These are phyloP conservation scores for Mycosphaerella sp. DNA, from an alignment of 2,329 filamentous ascomycete genomes.

Conservation along the genomic window DNA sequence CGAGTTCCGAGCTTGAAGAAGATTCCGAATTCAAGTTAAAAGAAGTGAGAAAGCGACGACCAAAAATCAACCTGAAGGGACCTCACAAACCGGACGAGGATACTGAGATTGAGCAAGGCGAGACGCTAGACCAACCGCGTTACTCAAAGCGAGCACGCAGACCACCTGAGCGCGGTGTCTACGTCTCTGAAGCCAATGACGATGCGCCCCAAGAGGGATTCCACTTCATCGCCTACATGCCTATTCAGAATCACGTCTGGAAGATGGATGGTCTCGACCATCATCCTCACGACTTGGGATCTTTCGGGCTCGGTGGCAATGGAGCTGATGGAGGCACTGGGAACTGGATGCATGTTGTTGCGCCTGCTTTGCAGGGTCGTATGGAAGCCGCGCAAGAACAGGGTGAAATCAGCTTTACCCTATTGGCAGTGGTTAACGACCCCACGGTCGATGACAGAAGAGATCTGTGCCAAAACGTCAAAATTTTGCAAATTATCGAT, in stretches of 20 bases:
- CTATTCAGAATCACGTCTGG: constrained; percentile 69
- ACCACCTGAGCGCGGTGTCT: constrained; percentile 19
- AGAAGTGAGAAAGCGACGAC: background rate
- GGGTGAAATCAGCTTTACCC: constrained; percentile 64
- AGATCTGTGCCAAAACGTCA: constrained; percentile 42
- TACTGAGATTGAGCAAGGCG: background rate
- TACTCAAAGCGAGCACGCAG: constrained; percentile 26
- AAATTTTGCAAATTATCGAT: constrained; percentile 39
- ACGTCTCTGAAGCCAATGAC: constrained; percentile 40
- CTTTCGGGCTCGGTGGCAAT: constrained; percentile 30
- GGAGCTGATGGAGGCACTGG: constrained; percentile 37
- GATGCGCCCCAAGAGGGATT: constrained; percentile 57
- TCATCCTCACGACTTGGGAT: constrained; percentile 61
- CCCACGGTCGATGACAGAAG: constrained; percentile 49
- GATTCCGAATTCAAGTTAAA: constrained; percentile 9
- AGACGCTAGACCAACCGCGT: constrained; percentile 14
- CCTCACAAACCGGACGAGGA: background rate
- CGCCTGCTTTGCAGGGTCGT: constrained; percentile 57
- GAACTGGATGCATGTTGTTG: constrained; percentile 63
- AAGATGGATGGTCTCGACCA: constrained; percentile 79
- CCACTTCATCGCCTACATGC: constrained; percentile 88
- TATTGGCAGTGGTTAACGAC: constrained; percentile 67
- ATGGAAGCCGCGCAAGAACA: constrained; percentile 60
- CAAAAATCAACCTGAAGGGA: background rate
- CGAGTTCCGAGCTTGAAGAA: constrained; percentile 9